Conservation (phyloP, 768 basidiomycete species). For the Leucogyrophana mollusca region DNA sequence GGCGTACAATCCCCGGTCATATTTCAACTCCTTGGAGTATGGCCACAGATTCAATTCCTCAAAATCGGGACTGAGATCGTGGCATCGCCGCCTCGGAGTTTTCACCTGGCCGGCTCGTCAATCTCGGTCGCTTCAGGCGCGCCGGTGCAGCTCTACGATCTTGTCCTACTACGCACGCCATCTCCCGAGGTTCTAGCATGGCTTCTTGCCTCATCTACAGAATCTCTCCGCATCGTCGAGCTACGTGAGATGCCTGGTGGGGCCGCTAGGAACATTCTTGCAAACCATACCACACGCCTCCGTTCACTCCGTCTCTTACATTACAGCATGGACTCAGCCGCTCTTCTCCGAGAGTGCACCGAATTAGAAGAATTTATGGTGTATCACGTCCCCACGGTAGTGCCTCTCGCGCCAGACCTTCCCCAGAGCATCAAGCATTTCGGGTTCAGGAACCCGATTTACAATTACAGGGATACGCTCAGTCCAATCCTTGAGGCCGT, state of each 20-base stretch:
- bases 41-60: constrained; percentile 37
- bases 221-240: constrained; percentile 38
- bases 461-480: constrained; percentile 21
- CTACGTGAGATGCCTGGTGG: constrained; percentile 35
- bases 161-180: constrained; percentile 35
- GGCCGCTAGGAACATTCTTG: constrained; percentile 23
- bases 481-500: constrained; percentile 30
- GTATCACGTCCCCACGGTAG: constrained; percentile 32
- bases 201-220: constrained; percentile 36
- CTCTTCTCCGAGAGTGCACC: constrained; percentile 35
- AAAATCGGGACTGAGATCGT: constrained; percentile 37
- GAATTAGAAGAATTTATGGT: constrained; percentile 40
- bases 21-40: constrained; percentile 39
- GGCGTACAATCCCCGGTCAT: constrained; percentile 43
- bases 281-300: constrained; percentile 30
- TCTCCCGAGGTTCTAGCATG: constrained; percentile 32
- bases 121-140: constrained; percentile 11
- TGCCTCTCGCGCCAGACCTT: constrained; percentile 30
- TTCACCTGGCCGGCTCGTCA: constrained; percentile 6
- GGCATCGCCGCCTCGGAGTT: constrained; percentile 28
- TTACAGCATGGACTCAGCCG: constrained; percentile 29
- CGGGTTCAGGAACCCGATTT: constrained; percentile 30
- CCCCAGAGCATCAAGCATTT: constrained; percentile 41
- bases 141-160: constrained; percentile 36
- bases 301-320: constrained; percentile 42